Base-by-base conservation (phyloP, 345 rosid species). In the Abelmoschus esculentus region DNA sequence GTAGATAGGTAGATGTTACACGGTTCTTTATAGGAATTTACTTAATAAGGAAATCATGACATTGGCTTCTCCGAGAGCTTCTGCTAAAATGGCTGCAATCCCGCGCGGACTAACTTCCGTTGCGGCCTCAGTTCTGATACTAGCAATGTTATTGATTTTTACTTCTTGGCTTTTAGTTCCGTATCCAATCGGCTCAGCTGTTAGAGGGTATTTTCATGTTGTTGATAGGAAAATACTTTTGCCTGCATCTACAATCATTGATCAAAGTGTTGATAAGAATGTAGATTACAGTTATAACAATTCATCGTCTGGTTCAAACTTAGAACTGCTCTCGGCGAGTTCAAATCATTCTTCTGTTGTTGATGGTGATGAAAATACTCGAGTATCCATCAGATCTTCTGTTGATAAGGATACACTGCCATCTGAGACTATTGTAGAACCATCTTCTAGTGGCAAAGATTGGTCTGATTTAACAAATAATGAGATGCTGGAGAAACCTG, bases 31-130 rank as follows among this genome's bases (percentile, higher is more conserved):
- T 1, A 47, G 42, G 42, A 47, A 5, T 5, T 3, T 65, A 13
- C 65, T 22, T 34, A 69, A 72, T 65, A 55, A 65, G 74, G 75
- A 57, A 72, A 74, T 73, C 75, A 87, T 90, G 93, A 74, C 78
- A 44, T 36, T 77, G 57, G 82, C 83, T 72, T 86, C 91, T 36
- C 90, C 91, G 12, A 82, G 70, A 67, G 82, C 74, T 61, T 53
- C 81, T 58, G 76, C 82, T 31, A 66, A 73, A 18, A 70, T 72
- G 68, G 74, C 81, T 63, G 77, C 77, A 0, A 81, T 83, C 72
- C 92, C 95, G 1, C 83, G 90, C 53, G 72, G 90, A 4, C 80
- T 89, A 61, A 79, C 92, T 17, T 73, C 86, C 28, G 88, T 91
- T 73, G 78, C 79, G 47, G 76, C 82, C 65, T 77, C 86, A 12